These are phyloP conservation scores for Ailanthus altissimus DNA, from an alignment of 345 rosid species.

Conservation along the genomic window DNA sequence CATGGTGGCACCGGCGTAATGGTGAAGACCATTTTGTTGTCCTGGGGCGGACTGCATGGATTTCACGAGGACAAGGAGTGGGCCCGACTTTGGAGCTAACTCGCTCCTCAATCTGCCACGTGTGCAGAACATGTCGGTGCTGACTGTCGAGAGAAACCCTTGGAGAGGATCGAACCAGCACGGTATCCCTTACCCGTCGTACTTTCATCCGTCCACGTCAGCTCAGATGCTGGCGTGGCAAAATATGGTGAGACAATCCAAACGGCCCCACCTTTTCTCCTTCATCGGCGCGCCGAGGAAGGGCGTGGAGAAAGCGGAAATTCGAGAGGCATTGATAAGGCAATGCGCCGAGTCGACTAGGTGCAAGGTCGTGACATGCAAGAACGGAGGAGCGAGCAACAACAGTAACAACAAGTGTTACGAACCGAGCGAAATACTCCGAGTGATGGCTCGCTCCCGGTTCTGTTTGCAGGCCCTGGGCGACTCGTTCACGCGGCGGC, in stretches of 20 bases:
- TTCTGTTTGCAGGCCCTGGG: conserved; percentile 67
- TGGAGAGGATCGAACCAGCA: conserved; percentile 44
- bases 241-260: conserved; percentile 20
- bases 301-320: conserved; percentile 43
- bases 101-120: conserved; percentile 43
- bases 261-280: conserved; percentile 48
- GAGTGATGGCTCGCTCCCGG: conserved; percentile 40
- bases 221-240: conserved; percentile 48
- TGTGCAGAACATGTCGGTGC: conserved; percentile 55
- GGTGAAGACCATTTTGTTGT: conserved; percentile 59
- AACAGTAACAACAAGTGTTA: conserved; percentile 33
- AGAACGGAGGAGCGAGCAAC: background rate
- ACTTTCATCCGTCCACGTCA: conserved; percentile 53
- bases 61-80: conserved; percentile 44
- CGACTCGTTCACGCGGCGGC: conserved; percentile 57
- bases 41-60: conserved; percentile 66
- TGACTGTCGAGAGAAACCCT: conserved; percentile 56
- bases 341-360: conserved; percentile 47
- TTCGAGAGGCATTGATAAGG: conserved; percentile 49
- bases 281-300: conserved; percentile 58
- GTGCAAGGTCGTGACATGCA: conserved; percentile 46
- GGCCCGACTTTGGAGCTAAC: conserved; percentile 56
- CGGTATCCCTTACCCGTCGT: conserved; percentile 64
- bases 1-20: conserved; percentile 37
- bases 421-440: conserved; percentile 34